phyloP scores from a whole-genome alignment of 1,139 yeast genomes.

The Debaryomyces udenii region DNA sequence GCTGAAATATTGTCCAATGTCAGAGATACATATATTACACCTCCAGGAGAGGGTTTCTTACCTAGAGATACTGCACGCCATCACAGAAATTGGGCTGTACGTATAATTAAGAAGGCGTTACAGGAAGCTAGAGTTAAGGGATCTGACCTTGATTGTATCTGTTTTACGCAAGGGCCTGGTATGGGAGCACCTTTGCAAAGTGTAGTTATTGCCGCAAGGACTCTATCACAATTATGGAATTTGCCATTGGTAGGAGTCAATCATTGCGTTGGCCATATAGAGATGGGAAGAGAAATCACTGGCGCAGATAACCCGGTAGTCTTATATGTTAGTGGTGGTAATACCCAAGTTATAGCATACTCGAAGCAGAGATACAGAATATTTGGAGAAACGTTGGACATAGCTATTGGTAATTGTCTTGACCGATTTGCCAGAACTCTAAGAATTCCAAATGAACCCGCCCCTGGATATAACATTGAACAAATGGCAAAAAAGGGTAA shows the following conservation, averaged over 20 bases:
- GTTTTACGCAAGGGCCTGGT: conserved; percentile 98
- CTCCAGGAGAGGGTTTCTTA: conserved; percentile 97
- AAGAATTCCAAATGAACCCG: conserved; percentile 87
- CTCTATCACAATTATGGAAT: conserved; percentile 77
- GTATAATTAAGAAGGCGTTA: conserved; percentile 70
- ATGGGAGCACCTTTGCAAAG: conserved; percentile 99
- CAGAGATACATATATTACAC: conserved; percentile 92
- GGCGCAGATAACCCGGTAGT: conserved; percentile 96
- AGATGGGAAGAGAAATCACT: conserved; percentile 98
- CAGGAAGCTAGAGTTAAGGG: conserved; percentile 61
- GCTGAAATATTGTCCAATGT: conserved; percentile 83
- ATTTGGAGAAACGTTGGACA: conserved; percentile 95
- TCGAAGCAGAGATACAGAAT: conserved; percentile 90
- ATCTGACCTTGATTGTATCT: conserved; percentile 78
- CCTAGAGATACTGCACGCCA: conserved; percentile 97
- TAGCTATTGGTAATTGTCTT: conserved; percentile 95
- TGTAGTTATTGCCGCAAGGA: conserved; percentile 90
- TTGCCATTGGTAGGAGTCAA: conserved; percentile 92
- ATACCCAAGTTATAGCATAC: conserved; percentile 97
- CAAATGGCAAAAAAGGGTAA: conserved; percentile 82
- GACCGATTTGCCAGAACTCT: conserved; percentile 94
- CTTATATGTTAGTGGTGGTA: conserved; percentile 95
- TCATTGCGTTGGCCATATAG: conserved; percentile 97
- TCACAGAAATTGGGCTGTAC: conserved; percentile 93
- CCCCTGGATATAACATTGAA: conserved; percentile 97